Evolutionary conservation across 495 filamentous ascomycete genomes (phyloP), one percentile per base, ranked within the genome.

Genomic region (Hyaloscypha finlandica): DNA sequence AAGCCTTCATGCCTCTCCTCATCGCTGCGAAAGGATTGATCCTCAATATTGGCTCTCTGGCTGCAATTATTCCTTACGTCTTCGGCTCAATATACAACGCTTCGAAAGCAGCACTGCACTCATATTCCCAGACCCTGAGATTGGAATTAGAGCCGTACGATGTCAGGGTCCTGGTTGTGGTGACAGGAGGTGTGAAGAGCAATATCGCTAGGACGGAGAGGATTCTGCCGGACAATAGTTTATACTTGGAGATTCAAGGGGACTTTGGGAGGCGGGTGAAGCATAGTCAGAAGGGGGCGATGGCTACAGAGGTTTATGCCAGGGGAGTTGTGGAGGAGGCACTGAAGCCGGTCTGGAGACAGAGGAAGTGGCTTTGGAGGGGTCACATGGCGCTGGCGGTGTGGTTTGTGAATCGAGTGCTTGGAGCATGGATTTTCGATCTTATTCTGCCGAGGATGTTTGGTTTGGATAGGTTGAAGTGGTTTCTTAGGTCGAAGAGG

Each of bases 151-250:
- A 66, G 33, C 71, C 71, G 6, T 74, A 61, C 55, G 81, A 79
- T 8, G 82, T 85, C n/a, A 76, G 81, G 58, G 82, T 87, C 30
- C 80, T 82, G 19, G 83, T 82, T 1, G 76, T 90, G 8, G 76
- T 89, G 8, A 90, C 87, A 6, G 88, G 87, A 4, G 87, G 88
- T 6, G 86, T 89, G 30, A 79, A 86, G 72, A 83, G 79, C 56
- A 84, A 81, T 20, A 87, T 89, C 69, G 81, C 85, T 8, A 77
- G 87, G 16, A 80, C 74, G 11, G 69, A 86, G 51, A 80, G 85
- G 31, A 72, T 68, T 0, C 73, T 90, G 22, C 73, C 76, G 9
- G 77, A 78, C 12, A 77, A 75, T 29, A 85, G 81, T 4, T 58
- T 87, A n/a, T 88, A 87, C 70, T 25, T 76, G 1, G 81, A 84